Base-by-base conservation (phyloP, 805 yeast species). In the Helenozyma rhizophorensis region DNA sequence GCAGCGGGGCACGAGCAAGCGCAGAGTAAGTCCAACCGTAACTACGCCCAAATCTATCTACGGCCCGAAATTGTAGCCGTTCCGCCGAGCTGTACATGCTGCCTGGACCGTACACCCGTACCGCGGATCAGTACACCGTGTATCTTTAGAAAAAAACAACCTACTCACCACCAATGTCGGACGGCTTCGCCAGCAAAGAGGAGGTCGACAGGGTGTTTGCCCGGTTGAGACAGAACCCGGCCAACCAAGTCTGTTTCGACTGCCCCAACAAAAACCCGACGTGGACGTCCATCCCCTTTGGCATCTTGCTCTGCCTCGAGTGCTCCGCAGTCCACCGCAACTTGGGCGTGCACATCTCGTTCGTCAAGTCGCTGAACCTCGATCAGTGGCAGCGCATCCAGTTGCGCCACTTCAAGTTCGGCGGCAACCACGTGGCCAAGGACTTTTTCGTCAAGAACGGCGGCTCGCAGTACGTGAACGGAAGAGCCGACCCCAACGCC, bases 241-340 rank as follows among this genome's bases (percentile, higher is more conserved):
- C 87, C 28, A 89, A 89, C 68, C 81, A 81, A 51, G 76, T 71
- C 23, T 93, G 98, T 63, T 90, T 93, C 62, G 98, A 93, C 57
- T 93, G 98, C 61, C 75, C 83, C 33, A 84, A 89, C 49, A 87
- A 84, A 55, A 89, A 89, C 58, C 97, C 98, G 23, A 87, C 97
- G 0, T 93, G 98, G 98, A 86, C 98, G 3, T 90, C 97, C 10
- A 88, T 90, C 34, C 96, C 97, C 10, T 90, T 86, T 60, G 98
- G 97, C 35, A 84, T 89, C 32, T 75, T 89, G 56, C 65, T 93
- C 38, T 93, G 98, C 67, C 72, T 89, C 40, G 95, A 93, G 58
- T 93, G 98, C 60, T 84, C 96, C 33, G 89, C 97, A 3, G 87
- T 83, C 32, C 98, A 93, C 67, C 78, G 98, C 60, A 88, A 88